phyloP scores from a whole-genome alignment of 2,329 filamentous ascomycete genomes.

The Chaetomium strumarium region DNA sequence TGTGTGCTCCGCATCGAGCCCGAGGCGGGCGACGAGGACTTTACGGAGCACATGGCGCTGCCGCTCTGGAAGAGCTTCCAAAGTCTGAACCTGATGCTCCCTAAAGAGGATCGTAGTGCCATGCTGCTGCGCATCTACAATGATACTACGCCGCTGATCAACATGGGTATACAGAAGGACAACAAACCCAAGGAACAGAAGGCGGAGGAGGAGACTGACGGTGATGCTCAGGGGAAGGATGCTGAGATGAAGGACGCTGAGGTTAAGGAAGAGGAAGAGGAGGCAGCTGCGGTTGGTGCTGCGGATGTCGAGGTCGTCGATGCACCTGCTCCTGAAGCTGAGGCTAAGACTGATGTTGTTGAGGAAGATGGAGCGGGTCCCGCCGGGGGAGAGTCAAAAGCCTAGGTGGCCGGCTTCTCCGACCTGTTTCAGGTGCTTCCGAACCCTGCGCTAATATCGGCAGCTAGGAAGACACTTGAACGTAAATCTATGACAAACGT shows the following conservation, averaged over 20 bases:
- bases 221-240: not conserved
- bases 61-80: conserved; percentile 92
- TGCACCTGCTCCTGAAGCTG: not conserved
- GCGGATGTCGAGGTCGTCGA: conserved; percentile 4
- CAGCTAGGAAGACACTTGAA: not conserved
- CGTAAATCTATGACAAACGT: not conserved
- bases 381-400: not conserved
- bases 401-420: not conserved
- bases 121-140: conserved; percentile 91
- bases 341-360: not conserved
- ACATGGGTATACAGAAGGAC: conserved; percentile 53
- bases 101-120: conserved; percentile 90
- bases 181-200: conserved; percentile 36
- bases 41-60: conserved; percentile 74
- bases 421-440: not conserved
- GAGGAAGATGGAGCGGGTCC: not conserved
- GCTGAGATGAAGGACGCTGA: conserved; percentile 13
- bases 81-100: conserved; percentile 93
- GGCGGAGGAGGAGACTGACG: conserved; percentile 16
- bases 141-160: conserved; percentile 77
- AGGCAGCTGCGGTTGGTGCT: not conserved
- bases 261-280: conserved; percentile 4
- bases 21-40: conserved; percentile 52
- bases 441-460: not conserved
- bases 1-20: conserved; percentile 82